Evolutionary conservation across 305 asterid species (phyloP).

Genomic region (Withania somnifera): DNA sequence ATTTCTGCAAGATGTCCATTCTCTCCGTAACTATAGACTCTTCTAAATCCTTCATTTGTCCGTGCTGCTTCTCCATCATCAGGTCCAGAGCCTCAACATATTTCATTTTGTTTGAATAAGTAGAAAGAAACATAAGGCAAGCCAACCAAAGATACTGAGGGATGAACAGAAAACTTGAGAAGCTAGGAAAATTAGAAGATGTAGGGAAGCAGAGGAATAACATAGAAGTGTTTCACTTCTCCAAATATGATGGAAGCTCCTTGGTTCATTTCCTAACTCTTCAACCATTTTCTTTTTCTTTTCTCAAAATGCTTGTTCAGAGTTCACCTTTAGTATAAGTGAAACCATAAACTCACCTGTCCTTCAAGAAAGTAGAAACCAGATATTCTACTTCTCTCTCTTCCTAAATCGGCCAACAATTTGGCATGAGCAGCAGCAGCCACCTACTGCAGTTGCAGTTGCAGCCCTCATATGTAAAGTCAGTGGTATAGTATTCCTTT

Average conservation of each 20-base stretch:
- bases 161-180: neutral
- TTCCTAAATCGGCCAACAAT: constrained; percentile 84
- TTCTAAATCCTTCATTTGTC: constrained; percentile 49
- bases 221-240: neutral
- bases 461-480: constrained; percentile 74
- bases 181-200: neutral
- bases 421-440: constrained; percentile 91
- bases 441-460: constrained; percentile 80
- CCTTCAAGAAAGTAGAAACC: constrained; percentile 56
- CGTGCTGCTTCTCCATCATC: constrained; percentile 59
- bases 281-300: neutral
- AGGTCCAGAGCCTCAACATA: constrained; percentile 47
- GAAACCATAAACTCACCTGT: constrained; percentile 36
- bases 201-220: neutral
- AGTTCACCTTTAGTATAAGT: neutral
- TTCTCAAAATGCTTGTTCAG: neutral
- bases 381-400: constrained; percentile 71
- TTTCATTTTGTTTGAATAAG: constrained; percentile 48
- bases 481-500: constrained; percentile 48
- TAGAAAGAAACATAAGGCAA: neutral
- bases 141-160: neutral
- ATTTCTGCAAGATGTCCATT: constrained; percentile 36
- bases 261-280: neutral
- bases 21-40: constrained; percentile 47
- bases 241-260: neutral